Percentiles rank a stretch among this genome's conserved stretches.
Conservation (phyloP, 768 basidiomycete species). For the Tricholomella constricta region DNA sequence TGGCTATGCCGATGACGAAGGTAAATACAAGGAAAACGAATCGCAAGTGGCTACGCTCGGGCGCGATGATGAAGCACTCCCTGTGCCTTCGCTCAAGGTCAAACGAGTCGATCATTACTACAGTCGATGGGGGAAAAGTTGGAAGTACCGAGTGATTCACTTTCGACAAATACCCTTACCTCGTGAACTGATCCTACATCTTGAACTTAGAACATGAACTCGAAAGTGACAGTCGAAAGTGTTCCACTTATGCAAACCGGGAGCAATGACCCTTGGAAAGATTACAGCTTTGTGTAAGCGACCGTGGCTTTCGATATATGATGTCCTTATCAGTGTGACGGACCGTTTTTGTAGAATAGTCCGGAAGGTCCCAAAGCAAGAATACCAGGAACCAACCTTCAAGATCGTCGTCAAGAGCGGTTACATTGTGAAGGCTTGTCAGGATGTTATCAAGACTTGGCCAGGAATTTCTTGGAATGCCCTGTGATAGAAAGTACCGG, state of each 20-base stretch:
- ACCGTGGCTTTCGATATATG: not conserved
- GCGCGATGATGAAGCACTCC: slow-evolving; percentile 34
- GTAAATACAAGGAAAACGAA: slow-evolving; percentile 26
- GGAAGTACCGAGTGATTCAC: slow-evolving; percentile 53
- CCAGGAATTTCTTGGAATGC: slow-evolving; percentile 64
- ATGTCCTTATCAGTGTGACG: not conserved
- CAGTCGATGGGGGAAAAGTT: slow-evolving; percentile 54
- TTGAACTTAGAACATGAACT: slow-evolving; percentile 48
- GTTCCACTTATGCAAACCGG: slow-evolving; percentile 40
- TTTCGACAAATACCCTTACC: not conserved
- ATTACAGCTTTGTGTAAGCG: slow-evolving; percentile 54
- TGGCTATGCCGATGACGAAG: not conserved
- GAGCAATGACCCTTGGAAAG: slow-evolving; percentile 56
- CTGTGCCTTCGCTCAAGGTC: slow-evolving; percentile 53
- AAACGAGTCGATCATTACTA: slow-evolving; percentile 64
- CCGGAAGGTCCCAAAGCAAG: slow-evolving; percentile 46
- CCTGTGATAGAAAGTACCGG: no score
- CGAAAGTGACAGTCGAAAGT: slow-evolving; percentile 52
- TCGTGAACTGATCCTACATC: not conserved
- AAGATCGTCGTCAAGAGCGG: slow-evolving; percentile 59
- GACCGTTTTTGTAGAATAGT: slow-evolving; percentile 41
- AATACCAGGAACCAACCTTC: slow-evolving; percentile 45
- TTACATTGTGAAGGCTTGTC: slow-evolving; percentile 57
- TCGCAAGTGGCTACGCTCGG: slow-evolving; percentile 36
- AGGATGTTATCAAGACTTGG: slow-evolving; percentile 58